Evolutionary conservation across 1,139 yeast genomes (phyloP).

Genomic region (Geotrichum candidum): DNA sequence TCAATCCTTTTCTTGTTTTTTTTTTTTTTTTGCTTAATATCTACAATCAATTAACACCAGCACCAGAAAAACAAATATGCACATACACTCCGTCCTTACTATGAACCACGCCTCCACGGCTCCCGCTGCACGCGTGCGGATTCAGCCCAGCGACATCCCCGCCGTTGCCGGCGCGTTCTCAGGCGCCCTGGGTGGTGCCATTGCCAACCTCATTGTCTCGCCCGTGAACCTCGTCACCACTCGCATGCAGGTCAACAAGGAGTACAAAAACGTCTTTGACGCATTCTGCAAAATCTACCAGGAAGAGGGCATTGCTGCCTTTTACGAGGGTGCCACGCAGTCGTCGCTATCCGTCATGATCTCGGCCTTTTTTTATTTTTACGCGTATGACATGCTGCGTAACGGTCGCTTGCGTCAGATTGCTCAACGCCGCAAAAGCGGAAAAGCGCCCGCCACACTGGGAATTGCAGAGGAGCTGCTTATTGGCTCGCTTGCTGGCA

Average conservation of each 20-base stretch:
- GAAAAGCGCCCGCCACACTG: constrained; percentile 65
- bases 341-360: constrained; percentile 32
- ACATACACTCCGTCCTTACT: constrained; percentile 2
- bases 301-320: constrained; percentile 47
- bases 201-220: constrained; percentile 67
- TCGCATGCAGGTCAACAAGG: constrained; percentile 50
- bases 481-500: constrained; percentile 74
- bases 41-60: background rate
- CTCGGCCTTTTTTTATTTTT: constrained; percentile 44
- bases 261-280: constrained; percentile 52
- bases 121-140: background rate
- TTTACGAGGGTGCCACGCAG: constrained; percentile 61
- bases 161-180: constrained; percentile 58
- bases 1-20: background rate
- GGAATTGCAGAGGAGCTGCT: constrained; percentile 84
- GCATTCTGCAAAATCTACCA: constrained; percentile 51
- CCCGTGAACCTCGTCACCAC: constrained; percentile 73
- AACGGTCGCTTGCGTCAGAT: constrained; percentile 76
- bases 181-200: constrained; percentile 74
- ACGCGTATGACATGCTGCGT: constrained; percentile 80
- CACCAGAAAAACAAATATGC: background rate
- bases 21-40: too few relatives aligned
- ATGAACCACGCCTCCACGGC: background rate
- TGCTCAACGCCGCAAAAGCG: constrained; percentile 71
- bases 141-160: constrained; percentile 30